These are phyloP conservation scores for Acanthamoeba culbertsoni DNA, from an alignment of 208 protist species.

Conservation along the genomic window DNA sequence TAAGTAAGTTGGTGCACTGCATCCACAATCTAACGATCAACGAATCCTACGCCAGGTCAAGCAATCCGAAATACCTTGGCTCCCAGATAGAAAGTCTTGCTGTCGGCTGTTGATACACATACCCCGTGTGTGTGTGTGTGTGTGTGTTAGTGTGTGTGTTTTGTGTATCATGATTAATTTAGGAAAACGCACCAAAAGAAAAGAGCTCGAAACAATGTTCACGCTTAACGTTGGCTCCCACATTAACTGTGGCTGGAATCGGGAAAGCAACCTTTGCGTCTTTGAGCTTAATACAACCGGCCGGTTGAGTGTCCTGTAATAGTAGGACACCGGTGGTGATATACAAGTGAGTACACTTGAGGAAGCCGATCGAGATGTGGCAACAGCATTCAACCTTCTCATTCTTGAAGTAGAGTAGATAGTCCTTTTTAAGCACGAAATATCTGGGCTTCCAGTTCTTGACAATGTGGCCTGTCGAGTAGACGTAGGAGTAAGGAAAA, in stretches of 20 bases:
- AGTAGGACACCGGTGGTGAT: neutral
- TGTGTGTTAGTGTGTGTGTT: too few species aligned
- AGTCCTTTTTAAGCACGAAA: slow-evolving; percentile 73
- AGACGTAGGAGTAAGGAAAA: neutral
- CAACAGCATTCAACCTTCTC: slow-evolving; percentile 32
- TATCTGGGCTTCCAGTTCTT: slow-evolving; percentile 78
- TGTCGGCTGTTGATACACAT: slow-evolving; percentile 10
- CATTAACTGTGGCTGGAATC: neutral
- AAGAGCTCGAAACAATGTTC: slow-evolving; percentile 45
- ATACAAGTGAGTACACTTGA: neutral
- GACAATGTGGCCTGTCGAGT: slow-evolving; percentile 69
- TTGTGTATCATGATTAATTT: too few species aligned
- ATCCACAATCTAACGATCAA: neutral
- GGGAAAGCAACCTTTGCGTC: slow-evolving; percentile 11
- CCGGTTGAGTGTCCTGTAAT: neutral
- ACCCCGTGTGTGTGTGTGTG: too few species aligned
- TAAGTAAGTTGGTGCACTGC: neutral
- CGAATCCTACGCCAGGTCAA: neutral
- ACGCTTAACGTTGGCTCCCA: neutral
- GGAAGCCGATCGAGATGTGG: neutral
- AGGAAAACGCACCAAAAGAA: neutral
- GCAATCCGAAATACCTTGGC: neutral
- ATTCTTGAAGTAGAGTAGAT: slow-evolving; percentile 75
- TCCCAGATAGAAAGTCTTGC: slow-evolving; percentile 11
- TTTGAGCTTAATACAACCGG: slow-evolving; percentile 40